Conservation (phyloP, 2,329 filamentous ascomycete species). For the Elsinoe perseae region DNA sequence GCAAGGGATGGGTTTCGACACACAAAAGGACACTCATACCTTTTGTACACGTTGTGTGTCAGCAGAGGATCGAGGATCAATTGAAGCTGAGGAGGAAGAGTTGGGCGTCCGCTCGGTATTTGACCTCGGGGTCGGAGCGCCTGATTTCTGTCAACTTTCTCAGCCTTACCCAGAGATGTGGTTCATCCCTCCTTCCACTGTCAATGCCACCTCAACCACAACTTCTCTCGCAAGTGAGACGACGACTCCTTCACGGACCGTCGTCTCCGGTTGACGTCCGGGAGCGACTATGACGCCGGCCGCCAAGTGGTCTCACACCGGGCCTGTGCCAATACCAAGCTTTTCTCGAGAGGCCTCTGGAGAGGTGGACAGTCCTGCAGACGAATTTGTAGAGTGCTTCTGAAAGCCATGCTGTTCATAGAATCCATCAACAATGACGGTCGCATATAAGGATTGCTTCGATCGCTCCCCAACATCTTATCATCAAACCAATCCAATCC, state of each 20-base stretch:
- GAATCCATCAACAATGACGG: neutral
- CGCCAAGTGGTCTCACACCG: neutral
- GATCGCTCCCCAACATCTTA: conserved; percentile 5
- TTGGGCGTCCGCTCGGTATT: neutral
- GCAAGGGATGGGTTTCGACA: neutral
- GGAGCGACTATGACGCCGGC: neutral
- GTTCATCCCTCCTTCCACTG: neutral
- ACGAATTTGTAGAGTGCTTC: neutral
- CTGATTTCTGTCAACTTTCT: neutral
- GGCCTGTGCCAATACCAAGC: neutral
- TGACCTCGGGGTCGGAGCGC: neutral
- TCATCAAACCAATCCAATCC: conserved; percentile 5
- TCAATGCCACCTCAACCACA: neutral
- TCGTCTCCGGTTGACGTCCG: neutral
- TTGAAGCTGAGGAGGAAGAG: neutral
- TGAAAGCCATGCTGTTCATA: neutral
- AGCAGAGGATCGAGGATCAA: neutral
- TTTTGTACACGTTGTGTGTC: neutral
- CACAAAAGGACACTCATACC: neutral
- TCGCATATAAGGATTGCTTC: neutral
- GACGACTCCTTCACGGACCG: neutral
- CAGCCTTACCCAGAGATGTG: neutral
- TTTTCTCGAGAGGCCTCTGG: neutral
- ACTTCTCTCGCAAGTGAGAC: neutral
- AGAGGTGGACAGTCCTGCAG: neutral